Evolutionary conservation across 495 filamentous ascomycete genomes (phyloP).

Genomic region (Penicillium paxilli): DNA sequence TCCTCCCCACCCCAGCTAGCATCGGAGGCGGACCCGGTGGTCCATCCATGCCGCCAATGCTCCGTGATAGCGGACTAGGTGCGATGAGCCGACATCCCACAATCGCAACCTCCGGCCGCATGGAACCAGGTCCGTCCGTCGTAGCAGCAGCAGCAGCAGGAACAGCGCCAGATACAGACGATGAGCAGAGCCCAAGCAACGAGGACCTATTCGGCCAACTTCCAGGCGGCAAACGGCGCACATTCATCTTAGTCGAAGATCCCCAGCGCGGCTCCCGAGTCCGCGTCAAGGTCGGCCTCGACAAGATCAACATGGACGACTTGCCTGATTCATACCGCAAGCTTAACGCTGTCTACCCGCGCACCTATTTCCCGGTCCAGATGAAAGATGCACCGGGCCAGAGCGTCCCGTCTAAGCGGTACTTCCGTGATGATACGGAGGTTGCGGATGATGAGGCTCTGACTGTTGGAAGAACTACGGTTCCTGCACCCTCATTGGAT

Average conservation of each 20-base stretch:
- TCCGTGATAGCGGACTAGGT: conserved; percentile 64
- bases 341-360: conserved; percentile 82
- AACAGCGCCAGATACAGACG: conserved; percentile 35
- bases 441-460: conserved; percentile 54
- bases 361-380: conserved; percentile 83
- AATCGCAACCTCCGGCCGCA: conserved; percentile 39
- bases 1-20: conserved; percentile 57
- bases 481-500: conserved; percentile 74
- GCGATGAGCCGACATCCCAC: conserved; percentile 45
- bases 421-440: conserved; percentile 60
- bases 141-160: background rate
- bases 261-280: conserved; percentile 72
- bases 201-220: conserved; percentile 79
- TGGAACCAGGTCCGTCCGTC: conserved; percentile 26
- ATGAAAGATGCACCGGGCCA: conserved; percentile 75
- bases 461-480: conserved; percentile 54
- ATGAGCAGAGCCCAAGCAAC: conserved; percentile 47
- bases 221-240: conserved; percentile 84
- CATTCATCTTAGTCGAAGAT: conserved; percentile 95
- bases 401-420: conserved; percentile 61
- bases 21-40: conserved; percentile 33
- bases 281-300: conserved; percentile 83
- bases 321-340: conserved; percentile 93
- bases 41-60: conserved; percentile 69
- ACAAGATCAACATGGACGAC: conserved; percentile 86